Evolutionary conservation across 768 basidiomycete genomes (phyloP), one percentile per base, ranked within the genome.

Genomic region (Lactifluus hygrophoroides): DNA sequence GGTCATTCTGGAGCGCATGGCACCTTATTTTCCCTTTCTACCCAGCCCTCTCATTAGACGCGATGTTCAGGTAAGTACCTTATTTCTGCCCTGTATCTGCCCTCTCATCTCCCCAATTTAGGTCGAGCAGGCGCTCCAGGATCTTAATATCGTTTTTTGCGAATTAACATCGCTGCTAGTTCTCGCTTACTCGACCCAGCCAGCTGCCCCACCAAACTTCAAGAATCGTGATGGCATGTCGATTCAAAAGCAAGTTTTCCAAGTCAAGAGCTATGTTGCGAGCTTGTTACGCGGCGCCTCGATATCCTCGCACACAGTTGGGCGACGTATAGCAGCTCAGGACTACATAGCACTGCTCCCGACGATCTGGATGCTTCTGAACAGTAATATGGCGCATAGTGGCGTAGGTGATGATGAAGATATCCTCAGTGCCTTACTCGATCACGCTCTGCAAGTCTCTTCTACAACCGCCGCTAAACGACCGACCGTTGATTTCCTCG

Each of bases 1-100:
- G 56, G 70, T 70, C 11, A 69, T 96, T 17, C 74, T 96, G 0
- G 77, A 77, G 11, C 84, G 91, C 66, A 86, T 95, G 79, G 70
- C 82, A 5, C 76, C 85, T 3, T 92, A 93, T 70, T 96, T 98
- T 68, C 94, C 94, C 1, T 93, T 92, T 70, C 69, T 74, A 60
- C 61, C 63, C 8, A 71, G 74, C 3, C 43, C 44, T 25, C 62
- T 64, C 3, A 56, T 60, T 3, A 67, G 70, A 57, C 75, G 78
- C 45, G 85, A 88, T 67, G 75, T 79, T 61, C 85, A 85, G 77
- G 88, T 81, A 38, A 13, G 63, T 48, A n/a, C 27, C 9, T 8
- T 49, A 17, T 19, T 42, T 21, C 28, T 21, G 35, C 55, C 54
- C 17, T 27, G 8, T 34, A 32, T 50, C 6, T 50, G 34, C 35